A percentile compares a stretch with the other conserved stretches of the same genome.
These are phyloP conservation scores for Yarrowia divulgata DNA, from an alignment of 805 yeast species.

Conservation along the genomic window DNA sequence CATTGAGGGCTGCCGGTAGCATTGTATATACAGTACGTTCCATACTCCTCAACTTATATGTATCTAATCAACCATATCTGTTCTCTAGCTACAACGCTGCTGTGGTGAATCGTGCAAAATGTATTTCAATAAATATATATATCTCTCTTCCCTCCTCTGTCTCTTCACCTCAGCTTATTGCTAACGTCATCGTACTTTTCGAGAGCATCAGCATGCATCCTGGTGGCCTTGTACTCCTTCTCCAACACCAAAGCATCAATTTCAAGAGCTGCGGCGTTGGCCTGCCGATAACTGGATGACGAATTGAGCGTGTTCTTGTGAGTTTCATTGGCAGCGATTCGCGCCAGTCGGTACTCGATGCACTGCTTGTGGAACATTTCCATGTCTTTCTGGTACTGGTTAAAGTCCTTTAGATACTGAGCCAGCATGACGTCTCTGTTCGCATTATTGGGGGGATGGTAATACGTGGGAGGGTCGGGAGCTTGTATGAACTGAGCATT, in stretches of 20 bases:
- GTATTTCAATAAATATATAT: background rate
- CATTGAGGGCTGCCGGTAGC: background rate
- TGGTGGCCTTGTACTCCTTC: constrained; percentile 11
- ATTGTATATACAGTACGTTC: background rate
- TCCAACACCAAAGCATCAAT: constrained; percentile 7
- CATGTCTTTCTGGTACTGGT: constrained; percentile 8
- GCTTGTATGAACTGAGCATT: background rate
- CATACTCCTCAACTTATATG: no score
- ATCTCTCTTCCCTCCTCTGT: background rate
- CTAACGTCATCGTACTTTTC: constrained; percentile 3
- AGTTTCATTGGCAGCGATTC: background rate
- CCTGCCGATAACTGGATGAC: background rate
- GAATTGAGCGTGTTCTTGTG: background rate
- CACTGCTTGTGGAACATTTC: background rate
- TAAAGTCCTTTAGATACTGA: constrained; percentile 4
- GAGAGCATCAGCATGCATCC: constrained; percentile 19
- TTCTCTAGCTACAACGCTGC: no score
- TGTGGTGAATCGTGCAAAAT: background rate
- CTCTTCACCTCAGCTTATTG: background rate
- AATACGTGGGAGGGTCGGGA: background rate
- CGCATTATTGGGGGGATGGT: background rate
- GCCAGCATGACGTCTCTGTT: background rate
- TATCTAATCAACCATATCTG: no score
- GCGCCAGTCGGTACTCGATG: constrained; percentile 2
- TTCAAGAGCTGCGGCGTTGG: constrained; percentile 11